Percentiles rank a stretch among this genome's conserved stretches.
phyloP scores from a whole-genome alignment of 2,329 filamentous ascomycete genomes.

The Graphilbum sp. region DNA sequence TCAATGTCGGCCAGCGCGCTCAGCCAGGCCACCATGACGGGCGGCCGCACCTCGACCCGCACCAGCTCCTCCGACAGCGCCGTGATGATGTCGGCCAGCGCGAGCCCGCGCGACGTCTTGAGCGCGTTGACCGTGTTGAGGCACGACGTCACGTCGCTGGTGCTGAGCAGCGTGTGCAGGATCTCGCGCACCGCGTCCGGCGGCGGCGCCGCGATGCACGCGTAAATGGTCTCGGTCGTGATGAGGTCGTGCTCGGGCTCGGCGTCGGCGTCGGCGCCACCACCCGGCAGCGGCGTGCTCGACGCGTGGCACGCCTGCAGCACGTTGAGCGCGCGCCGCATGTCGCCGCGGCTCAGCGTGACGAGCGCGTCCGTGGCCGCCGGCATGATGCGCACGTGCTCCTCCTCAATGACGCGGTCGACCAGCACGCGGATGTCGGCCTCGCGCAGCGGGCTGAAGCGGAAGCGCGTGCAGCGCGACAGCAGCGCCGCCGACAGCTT shows the following conservation, averaged over 20 bases:
- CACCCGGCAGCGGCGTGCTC: slow-evolving; percentile 53
- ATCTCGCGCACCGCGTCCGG: slow-evolving; percentile 79
- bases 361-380: slow-evolving; percentile 76
- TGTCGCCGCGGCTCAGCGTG: slow-evolving; percentile 81
- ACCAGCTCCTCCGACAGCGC: slow-evolving; percentile 68
- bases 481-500: slow-evolving; percentile 87
- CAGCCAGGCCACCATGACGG: slow-evolving; percentile 83
- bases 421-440: slow-evolving; percentile 71
- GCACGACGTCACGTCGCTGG: slow-evolving; percentile 76
- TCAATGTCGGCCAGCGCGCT: slow-evolving; percentile 86
- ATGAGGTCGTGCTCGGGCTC: slow-evolving; percentile 58
- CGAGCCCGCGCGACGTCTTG: slow-evolving; percentile 72
- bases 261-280: slow-evolving; percentile 42
- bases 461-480: slow-evolving; percentile 84
- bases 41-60: slow-evolving; percentile 66
- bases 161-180: slow-evolving; percentile 65
- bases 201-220: slow-evolving; percentile 90
- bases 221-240: slow-evolving; percentile 91
- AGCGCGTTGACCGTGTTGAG: slow-evolving; percentile 75
- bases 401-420: slow-evolving; percentile 77
- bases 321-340: slow-evolving; percentile 88
- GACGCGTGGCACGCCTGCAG: slow-evolving; percentile 93
- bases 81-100: slow-evolving; percentile 85
- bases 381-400: slow-evolving; percentile 65
- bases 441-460: slow-evolving; percentile 88